A percentile compares a stretch with the other conserved stretches of the same genome.
Evolutionary conservation across 2,329 filamentous ascomycete genomes (phyloP).

Genomic region (Fonsecaea erecta): DNA sequence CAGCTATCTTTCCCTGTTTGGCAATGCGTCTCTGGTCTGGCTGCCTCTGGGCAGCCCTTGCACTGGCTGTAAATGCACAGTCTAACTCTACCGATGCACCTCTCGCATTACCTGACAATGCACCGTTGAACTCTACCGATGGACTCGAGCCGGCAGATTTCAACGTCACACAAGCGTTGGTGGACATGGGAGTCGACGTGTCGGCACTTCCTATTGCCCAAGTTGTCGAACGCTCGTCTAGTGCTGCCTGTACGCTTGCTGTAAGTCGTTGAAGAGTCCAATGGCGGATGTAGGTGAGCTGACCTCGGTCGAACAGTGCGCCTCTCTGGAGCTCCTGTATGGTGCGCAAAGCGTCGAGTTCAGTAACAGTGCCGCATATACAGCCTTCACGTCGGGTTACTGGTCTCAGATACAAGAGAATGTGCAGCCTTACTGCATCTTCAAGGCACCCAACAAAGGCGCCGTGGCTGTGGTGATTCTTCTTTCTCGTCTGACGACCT

Average conservation of each 20-base stretch:
- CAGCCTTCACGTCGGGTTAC: constrained; percentile 37
- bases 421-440: constrained; percentile 43
- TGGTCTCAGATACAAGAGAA: constrained; percentile 47
- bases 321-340: constrained; percentile 23
- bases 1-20: constrained; percentile 2
- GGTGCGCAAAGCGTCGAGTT: constrained; percentile 22
- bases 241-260: constrained; percentile 23
- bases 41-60: constrained; percentile 3
- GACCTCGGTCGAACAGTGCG: constrained; percentile 13
- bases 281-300: background rate
- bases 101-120: constrained; percentile 8
- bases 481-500: constrained; percentile 40
- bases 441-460: constrained; percentile 39
- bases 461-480: constrained; percentile 44
- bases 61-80: background rate
- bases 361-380: constrained; percentile 26
- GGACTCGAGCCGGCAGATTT: constrained; percentile 24
- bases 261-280: background rate
- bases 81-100: constrained; percentile 8
- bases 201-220: constrained; percentile 8
- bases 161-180: constrained; percentile 26
- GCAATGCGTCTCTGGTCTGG: constrained; percentile 5
- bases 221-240: constrained; percentile 15
- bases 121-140: constrained; percentile 6
- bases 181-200: constrained; percentile 17